Percentiles rank a stretch among this genome's conserved stretches.
These are phyloP conservation scores for Neonectria magnoliae DNA, from an alignment of 2,329 filamentous ascomycete species.

Conservation along the genomic window DNA sequence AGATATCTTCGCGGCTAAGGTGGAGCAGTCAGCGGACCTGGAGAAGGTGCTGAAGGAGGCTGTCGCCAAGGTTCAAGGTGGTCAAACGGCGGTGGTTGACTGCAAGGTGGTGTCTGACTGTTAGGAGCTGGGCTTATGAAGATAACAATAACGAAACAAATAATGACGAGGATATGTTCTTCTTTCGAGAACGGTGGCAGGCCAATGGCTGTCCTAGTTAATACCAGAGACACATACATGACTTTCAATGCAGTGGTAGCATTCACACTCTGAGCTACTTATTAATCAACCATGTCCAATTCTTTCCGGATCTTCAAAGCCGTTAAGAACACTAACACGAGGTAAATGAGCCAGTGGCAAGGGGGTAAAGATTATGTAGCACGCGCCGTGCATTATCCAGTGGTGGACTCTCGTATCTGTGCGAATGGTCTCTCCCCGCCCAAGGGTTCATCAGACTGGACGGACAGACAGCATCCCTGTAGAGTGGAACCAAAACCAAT, in stretches of 20 bases:
- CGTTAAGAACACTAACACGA: too few species aligned
- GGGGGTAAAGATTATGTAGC: neutral
- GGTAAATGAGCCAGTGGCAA: neutral
- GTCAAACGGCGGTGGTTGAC: conserved; percentile 64
- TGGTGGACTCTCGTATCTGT: neutral
- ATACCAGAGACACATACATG: neutral
- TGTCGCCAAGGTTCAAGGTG: conserved; percentile 60
- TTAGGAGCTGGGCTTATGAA: conserved; percentile 37
- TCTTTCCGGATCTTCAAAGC: too few species aligned
- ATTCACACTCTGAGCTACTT: neutral
- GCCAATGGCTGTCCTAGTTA: neutral
- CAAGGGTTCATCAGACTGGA: neutral
- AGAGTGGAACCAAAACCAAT: neutral
- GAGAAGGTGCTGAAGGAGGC: conserved; percentile 60
- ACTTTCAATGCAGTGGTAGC: neutral
- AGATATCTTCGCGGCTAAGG: conserved; percentile 60
- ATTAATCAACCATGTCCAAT: neutral
- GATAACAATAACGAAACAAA: conserved; percentile 13
- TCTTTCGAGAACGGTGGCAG: neutral
- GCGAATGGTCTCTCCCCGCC: neutral
- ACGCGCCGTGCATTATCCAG: neutral
- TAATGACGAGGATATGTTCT: conserved; percentile 18
- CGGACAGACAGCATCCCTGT: neutral
- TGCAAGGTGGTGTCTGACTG: conserved; percentile 60
- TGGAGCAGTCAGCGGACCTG: conserved; percentile 58